Evolutionary conservation across 345 rosid genomes (phyloP), one percentile per base, ranked within the genome.

Genomic region (Linum tenue): DNA sequence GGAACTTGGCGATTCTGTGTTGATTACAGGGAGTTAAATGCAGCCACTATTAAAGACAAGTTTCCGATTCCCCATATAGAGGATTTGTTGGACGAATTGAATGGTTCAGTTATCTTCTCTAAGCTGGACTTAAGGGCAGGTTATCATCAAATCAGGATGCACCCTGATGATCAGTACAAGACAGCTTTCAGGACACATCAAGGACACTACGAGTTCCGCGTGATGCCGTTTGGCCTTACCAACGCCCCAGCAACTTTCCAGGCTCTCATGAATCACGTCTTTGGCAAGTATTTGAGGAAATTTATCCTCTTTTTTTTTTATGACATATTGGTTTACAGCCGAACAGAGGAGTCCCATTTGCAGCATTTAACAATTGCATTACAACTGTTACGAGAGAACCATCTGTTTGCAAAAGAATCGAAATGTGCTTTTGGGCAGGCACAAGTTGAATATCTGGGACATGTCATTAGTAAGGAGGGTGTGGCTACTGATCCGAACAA

Each of bases 221-320:
- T n/a, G n/a, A n/a, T n/a, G n/a, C n/a, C n/a, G n/a, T n/a, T n/a
- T n/a, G n/a, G n/a, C n/a, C 53, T 48, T 48, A 48, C 59, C 5
- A 56, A 56, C 11, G 59, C 59, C 7, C 59, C 59, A 4, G 7
- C 59, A 5, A 56, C 59, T 6, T 56, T 56, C n/a, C 59, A 56
- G 59, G 59, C 59, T 8, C 6, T n/a, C n/a, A 56, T 56, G 59
- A 56, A 56, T 56, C 7, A 56, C 6, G 59, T 56, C n/a, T 56
- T 56, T 7, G 5, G 10, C 7, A 8, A 8, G 8, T 56, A 6
- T 6, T 56, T 56, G 59, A 6, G 59, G 4, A 5, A 11, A 5
- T 44, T 44, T 44, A 11, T 44, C 53, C 53, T 44, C 53, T 5
- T 44, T 5, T 44, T 44, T 44, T 44, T 14, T 55, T 3, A 4